Evolutionary conservation across 2,329 filamentous ascomycete species (phyloP).

Genomic region (Ilyonectria mors-panacis): DNA sequence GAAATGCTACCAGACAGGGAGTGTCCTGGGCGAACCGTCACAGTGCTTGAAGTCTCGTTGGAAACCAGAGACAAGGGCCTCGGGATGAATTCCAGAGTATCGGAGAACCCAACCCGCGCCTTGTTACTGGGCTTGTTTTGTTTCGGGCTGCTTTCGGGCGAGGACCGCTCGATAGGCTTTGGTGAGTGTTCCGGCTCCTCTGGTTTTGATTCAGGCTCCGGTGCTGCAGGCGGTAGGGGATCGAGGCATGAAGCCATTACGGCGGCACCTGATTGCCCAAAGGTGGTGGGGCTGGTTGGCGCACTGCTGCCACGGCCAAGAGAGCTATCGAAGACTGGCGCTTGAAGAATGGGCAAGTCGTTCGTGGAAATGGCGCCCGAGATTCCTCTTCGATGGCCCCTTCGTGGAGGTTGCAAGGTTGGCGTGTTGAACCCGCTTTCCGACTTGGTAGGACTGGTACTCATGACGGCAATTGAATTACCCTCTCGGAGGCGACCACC

Average conservation of each 20-base stretch:
- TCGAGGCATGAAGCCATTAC: constrained; percentile 42
- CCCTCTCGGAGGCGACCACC: constrained; percentile 77
- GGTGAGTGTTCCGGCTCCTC: constrained; percentile 19
- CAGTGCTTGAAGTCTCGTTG: constrained; percentile 85
- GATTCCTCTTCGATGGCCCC: constrained; percentile 78
- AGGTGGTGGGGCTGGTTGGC: constrained; percentile 71
- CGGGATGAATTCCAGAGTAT: constrained; percentile 86
- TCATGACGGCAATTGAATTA: constrained; percentile 73
- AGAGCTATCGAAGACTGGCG: constrained; percentile 64
- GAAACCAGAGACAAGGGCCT: constrained; percentile 88
- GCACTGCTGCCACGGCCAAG: constrained; percentile 73
- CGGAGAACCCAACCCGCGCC: constrained; percentile 85
- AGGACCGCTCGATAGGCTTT: constrained; percentile 10
- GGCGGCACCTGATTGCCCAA: constrained; percentile 48
- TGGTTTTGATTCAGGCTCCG: constrained; percentile 9
- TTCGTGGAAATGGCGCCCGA: constrained; percentile 88
- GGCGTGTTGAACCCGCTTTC: constrained; percentile 72
- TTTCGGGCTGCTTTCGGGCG: constrained; percentile 37
- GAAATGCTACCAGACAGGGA: constrained; percentile 85
- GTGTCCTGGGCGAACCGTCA: constrained; percentile 78
- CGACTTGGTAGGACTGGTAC: constrained; percentile 78
- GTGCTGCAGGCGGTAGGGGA: constrained; percentile 20
- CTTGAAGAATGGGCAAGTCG: constrained; percentile 81
- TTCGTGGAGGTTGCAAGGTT: constrained; percentile 67
- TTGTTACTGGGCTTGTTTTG: constrained; percentile 60